Evolutionary conservation across 108 stramenopile species (phyloP).

Genomic region (Bacterosira constricta): DNA sequence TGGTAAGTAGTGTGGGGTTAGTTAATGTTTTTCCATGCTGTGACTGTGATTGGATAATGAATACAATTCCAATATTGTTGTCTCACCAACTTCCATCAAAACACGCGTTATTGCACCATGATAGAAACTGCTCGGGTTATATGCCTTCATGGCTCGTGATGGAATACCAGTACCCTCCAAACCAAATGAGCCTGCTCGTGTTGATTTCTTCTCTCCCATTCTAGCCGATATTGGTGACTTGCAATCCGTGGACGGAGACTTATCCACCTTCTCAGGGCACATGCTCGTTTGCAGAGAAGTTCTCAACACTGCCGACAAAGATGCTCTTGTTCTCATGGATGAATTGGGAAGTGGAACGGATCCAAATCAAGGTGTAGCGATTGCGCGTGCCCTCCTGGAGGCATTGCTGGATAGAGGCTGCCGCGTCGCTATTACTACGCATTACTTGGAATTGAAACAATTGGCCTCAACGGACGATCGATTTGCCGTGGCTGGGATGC

Average conservation of each 20-base stretch:
- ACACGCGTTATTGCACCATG: too few species aligned
- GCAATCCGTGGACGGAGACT: conserved; percentile 90
- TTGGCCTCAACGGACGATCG: conserved; percentile 85
- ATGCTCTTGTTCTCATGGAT: conserved; percentile 92
- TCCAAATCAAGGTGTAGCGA: conserved; percentile 93
- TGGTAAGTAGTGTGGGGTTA: too few species aligned
- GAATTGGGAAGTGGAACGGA: conserved; percentile 95
- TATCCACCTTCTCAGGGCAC: conserved; percentile 95
- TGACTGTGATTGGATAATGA: too few species aligned
- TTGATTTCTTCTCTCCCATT: conserved; percentile 87
- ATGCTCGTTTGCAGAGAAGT: conserved; percentile 87
- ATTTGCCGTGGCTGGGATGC: conserved; percentile 91
- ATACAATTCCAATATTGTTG: too few species aligned
- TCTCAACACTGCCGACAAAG: conserved; percentile 59
- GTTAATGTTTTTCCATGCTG: too few species aligned
- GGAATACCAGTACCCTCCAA: conserved; percentile 87
- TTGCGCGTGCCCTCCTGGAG: conserved; percentile 94
- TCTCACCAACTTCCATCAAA: too few species aligned
- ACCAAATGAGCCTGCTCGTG: conserved; percentile 56
- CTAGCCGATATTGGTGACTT: conserved; percentile 95
- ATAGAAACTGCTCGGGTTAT: conserved; percentile 85
- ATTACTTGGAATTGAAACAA: conserved; percentile 92
- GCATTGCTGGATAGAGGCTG: conserved; percentile 83
- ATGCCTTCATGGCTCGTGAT: conserved; percentile 84
- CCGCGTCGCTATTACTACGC: conserved; percentile 93